phyloP scores from a whole-genome alignment of 2,329 filamentous ascomycete genomes.

The Trichoderma koningiopsis region DNA sequence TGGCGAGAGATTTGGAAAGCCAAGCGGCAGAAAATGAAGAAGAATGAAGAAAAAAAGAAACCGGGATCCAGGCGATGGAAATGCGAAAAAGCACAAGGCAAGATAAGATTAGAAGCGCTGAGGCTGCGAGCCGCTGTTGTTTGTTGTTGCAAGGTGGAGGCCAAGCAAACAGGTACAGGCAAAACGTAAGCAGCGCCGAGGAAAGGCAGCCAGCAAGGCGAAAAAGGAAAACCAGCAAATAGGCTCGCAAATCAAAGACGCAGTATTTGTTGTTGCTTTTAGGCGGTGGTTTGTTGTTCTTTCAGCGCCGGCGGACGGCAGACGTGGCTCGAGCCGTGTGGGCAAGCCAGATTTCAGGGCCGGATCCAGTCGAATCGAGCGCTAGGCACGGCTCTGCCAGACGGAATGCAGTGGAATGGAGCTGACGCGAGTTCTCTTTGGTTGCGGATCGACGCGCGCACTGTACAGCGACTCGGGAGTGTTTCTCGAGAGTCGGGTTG shows the following conservation, averaged over 20 bases:
- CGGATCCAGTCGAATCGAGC: constrained; percentile 3
- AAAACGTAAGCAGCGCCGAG: neutral
- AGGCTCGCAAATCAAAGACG: neutral
- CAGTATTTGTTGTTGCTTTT: constrained; percentile 11
- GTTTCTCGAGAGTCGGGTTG: neutral
- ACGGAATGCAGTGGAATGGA: constrained; percentile 10
- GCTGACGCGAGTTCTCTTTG: constrained; percentile 1
- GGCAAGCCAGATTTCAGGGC: neutral
- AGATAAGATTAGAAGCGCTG: constrained; percentile 3
- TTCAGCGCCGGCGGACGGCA: neutral
- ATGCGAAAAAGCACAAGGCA: constrained; percentile 6
- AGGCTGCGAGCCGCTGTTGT: constrained; percentile 1
- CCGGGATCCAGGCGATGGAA: neutral
- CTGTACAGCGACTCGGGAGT: neutral
- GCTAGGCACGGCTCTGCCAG: neutral
- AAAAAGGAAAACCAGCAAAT: constrained; percentile 1
- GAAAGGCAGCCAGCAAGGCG: constrained; percentile 1
- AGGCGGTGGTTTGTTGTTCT: constrained; percentile 2
- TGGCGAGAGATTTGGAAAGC: neutral
- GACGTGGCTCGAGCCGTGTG: constrained; percentile 22
- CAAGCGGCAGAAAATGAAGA: constrained; percentile 12
- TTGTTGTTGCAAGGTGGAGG: constrained; percentile 12
- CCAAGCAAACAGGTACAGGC: neutral
- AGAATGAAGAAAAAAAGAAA: neutral
- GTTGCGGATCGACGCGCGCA: constrained; percentile 2